A percentile compares a stretch with the other conserved stretches of the same genome.
These are phyloP conservation scores for Fusarium liriodendri DNA, from an alignment of 2,329 filamentous ascomycete genomes.

Conservation along the genomic window DNA sequence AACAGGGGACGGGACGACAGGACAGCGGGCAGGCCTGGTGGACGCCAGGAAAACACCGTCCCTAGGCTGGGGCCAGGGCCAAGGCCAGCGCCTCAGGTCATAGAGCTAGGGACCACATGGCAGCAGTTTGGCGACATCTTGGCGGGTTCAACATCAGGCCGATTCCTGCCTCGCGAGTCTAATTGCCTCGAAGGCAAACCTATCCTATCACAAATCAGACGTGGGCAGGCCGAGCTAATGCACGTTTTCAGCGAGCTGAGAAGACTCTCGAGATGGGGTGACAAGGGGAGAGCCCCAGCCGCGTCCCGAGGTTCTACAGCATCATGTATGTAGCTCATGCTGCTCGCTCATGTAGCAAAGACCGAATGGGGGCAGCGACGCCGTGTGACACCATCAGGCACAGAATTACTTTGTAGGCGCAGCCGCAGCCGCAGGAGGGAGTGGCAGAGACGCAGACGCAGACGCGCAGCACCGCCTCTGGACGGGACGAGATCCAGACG, in stretches of 20 bases:
- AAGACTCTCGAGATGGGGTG: conserved; percentile 6
- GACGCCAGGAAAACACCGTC: conserved; percentile 4
- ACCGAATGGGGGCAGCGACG: conserved; percentile 17
- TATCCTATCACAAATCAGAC: conserved; percentile 9
- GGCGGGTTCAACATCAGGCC: not conserved
- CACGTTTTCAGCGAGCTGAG: conserved; percentile 28
- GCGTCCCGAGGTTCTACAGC: conserved; percentile 31
- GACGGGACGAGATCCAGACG: not conserved
- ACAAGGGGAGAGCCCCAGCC: conserved; percentile 10
- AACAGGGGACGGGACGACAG: conserved; percentile 33
- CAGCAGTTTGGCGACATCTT: not conserved
- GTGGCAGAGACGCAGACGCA: conserved; percentile 4
- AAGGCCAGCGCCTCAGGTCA: conserved; percentile 2
- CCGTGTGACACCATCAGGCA: conserved; percentile 11
- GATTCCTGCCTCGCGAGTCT: not conserved
- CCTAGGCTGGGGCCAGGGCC: not conserved
- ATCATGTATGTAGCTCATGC: conserved; percentile 21
- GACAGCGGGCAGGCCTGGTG: conserved; percentile 6
- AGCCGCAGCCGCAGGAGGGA: conserved; percentile 14
- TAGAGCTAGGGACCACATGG: not conserved
- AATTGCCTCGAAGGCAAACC: not conserved
- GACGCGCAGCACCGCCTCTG: not conserved
- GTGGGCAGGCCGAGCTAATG: conserved; percentile 18
- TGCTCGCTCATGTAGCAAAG: conserved; percentile 13
- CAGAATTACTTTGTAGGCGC: conserved; percentile 16